Conservation (phyloP, 2,329 filamentous ascomycete species). For the Sporothrix mexicana region DNA sequence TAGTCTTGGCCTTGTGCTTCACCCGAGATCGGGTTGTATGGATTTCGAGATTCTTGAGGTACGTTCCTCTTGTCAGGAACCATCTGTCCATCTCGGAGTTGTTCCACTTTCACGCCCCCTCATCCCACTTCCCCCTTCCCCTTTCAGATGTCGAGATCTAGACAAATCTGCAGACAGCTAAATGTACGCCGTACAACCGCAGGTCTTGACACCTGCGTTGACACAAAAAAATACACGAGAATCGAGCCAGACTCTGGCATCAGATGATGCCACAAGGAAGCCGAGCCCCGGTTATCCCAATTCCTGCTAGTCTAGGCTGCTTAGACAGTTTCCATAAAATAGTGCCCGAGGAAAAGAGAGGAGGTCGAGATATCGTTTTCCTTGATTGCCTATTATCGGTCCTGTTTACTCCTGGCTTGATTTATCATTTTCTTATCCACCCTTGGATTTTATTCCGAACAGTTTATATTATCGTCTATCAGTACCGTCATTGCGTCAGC, state of each 20-base stretch:
- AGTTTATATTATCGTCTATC: background rate
- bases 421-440: background rate
- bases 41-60: background rate
- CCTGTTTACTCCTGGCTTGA: background rate
- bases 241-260: background rate
- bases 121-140: background rate
- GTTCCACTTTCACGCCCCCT: too few relatives aligned
- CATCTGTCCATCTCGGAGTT: background rate
- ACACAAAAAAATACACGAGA: background rate
- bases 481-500: background rate
- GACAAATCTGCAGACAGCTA: background rate
- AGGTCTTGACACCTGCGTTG: too few relatives aligned
- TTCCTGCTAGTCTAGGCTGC: slow-evolving; percentile 1
- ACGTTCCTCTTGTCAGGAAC: background rate
- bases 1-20: background rate
- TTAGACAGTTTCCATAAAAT: slow-evolving; percentile 13
- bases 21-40: background rate
- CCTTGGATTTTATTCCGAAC: background rate
- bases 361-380: background rate
- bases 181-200: too few relatives aligned
- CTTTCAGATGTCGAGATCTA: background rate
- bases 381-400: background rate
- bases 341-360: background rate
- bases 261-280: slow-evolving; percentile 5
- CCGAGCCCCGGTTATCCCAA: slow-evolving; percentile 21